Base-by-base conservation (phyloP, 768 basidiomycete genomes). In the Rhizopogon rudus region DNA sequence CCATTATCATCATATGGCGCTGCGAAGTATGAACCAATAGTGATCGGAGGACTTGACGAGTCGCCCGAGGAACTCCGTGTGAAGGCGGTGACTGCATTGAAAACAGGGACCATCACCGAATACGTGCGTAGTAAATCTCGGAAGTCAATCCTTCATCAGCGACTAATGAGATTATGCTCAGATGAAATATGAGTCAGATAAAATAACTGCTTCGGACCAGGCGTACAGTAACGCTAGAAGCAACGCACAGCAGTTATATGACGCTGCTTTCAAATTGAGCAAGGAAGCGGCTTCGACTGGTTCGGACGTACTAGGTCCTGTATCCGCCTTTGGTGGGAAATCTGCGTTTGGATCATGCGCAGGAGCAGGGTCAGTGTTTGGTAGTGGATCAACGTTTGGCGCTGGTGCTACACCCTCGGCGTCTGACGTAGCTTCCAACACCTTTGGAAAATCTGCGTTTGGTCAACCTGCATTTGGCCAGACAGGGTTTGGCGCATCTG, bases 61-160 rank as follows among this genome's bases (percentile, higher is more conserved):
- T 88, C 85, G 0, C 80, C 81, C 0, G 93, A 95, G 63, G 93
- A 97, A 68, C 70, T 95, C 44, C 78, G 89, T 43, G 72, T 86
- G 39, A 83, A 79, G 58, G 88, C 88, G 6, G 74, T 76, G 2
- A 68, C 73, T 7, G 86, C 88, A 0, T 59, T 79, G 20, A 75
- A 77, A 57, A 73, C 75, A 7, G 83, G 83, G 17, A 83, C 77
- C 48, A 60, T 73, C 6, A 75, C 79, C 40, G 82, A 84, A 75
- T 93, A 93, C 67, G 92, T 91, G 60, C 59, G 86, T 75, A 12
- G 16, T n/a, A 4, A 16, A 28, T 35, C 25, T 40, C 5, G 10
- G 1, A 22, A 9, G n/a, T 22, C 16, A 25, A 29, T 28, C 9
- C 17, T 25, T 16, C 10, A 20, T 52, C 17, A 16, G 14, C 10